These are phyloP conservation scores for Blastobotrys capitulatus DNA, from an alignment of 1,139 yeast genomes.

Conservation along the genomic window DNA sequence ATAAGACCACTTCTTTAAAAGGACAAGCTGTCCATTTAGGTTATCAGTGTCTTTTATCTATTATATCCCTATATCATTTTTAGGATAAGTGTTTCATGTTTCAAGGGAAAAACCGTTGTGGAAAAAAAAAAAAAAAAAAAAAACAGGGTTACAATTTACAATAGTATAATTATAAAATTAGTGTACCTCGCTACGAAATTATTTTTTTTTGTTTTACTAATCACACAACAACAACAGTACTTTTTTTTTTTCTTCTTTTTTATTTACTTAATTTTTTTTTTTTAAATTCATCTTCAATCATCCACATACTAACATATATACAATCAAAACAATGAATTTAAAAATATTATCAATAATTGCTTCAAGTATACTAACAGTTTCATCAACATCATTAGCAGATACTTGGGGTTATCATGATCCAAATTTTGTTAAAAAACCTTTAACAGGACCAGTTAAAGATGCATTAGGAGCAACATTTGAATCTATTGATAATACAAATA, in stretches of 20 bases:
- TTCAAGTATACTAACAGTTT: neutral
- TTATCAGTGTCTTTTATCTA: too few relatives aligned
- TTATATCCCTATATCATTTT: too few relatives aligned
- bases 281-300: neutral
- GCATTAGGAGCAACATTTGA: conserved; percentile 50
- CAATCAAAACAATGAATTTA: neutral
- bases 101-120: too few relatives aligned
- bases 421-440: conserved; percentile 14
- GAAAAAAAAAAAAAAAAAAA: too few relatives aligned
- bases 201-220: too few relatives aligned
- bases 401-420: conserved; percentile 16
- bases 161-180: too few relatives aligned
- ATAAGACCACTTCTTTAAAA: too few relatives aligned
- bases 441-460: conserved; percentile 26
- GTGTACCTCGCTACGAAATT: too few relatives aligned
- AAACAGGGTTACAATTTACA: too few relatives aligned
- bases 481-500: conserved; percentile 49
- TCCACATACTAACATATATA: neutral
- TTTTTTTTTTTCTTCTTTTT: neutral
- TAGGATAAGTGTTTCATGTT: too few relatives aligned
- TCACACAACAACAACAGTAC: too few relatives aligned
- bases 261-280: neutral
- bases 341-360: neutral
- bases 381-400: conserved; percentile 1
- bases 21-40: too few relatives aligned